Evolutionary conservation across 495 filamentous ascomycete species (phyloP).

Genomic region (Parmelia sp.): DNA sequence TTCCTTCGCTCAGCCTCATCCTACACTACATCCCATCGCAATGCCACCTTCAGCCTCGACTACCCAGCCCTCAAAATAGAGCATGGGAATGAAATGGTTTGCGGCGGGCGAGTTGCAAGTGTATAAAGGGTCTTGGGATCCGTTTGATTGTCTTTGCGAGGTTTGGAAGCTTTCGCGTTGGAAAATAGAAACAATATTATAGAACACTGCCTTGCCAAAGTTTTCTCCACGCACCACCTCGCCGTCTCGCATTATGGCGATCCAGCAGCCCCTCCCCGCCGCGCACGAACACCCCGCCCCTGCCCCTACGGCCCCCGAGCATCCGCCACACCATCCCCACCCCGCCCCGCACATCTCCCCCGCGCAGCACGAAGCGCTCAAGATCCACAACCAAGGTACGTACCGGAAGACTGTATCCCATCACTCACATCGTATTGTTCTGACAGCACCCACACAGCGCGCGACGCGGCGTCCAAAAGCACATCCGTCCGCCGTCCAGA

Average conservation of each 20-base stretch:
- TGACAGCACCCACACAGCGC: slow-evolving; percentile 1
- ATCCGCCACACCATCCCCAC: not conserved
- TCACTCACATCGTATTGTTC: not conserved
- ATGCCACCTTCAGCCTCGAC: slow-evolving; percentile 4
- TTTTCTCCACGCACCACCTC: not conserved
- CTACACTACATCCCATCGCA: not conserved
- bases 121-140: too few relatives aligned
- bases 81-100: too few relatives aligned
- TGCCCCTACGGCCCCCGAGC: not conserved
- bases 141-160: too few relatives aligned
- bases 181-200: too few relatives aligned
- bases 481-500: slow-evolving; percentile 18
- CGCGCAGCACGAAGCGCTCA: slow-evolving; percentile 5
- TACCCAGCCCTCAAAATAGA: too few relatives aligned
- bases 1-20: slow-evolving; percentile 3
- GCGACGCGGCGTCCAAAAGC: slow-evolving; percentile 1
- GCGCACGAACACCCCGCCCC: not conserved
- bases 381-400: slow-evolving; percentile 18
- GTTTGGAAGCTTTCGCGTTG: too few relatives aligned
- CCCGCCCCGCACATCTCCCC: not conserved
- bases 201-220: not conserved
- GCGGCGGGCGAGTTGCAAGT: not conserved
- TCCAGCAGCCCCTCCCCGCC: slow-evolving; percentile 1
- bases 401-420: not conserved
- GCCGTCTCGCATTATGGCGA: not conserved